Evolutionary conservation across 768 basidiomycete genomes (phyloP), one percentile per base, ranked within the genome.

Genomic region (Phylloporus arenicola): DNA sequence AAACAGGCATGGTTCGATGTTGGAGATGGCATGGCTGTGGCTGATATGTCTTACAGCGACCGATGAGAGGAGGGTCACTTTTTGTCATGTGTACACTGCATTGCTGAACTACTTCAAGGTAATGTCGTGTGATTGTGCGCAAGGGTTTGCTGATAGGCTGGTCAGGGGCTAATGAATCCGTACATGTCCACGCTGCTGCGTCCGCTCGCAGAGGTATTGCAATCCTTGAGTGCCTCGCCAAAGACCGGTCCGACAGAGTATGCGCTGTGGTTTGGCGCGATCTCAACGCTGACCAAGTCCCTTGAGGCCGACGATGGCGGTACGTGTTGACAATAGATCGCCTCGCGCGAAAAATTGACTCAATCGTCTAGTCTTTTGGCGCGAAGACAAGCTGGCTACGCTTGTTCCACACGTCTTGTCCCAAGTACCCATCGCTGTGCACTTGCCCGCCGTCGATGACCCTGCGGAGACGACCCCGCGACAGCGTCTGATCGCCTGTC

Each of bases 31-130:
- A 20, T 50, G 55, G 43, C n/a, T 31, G 31, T 35, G 37, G 5
- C 25, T 49, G 27, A 30, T 24, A 6, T 33, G 13, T 9, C 10
- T 17, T 2, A 39, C 22, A 63, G 59, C 54, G 45, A 69, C 69
- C 14, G 64, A 70, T 8, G 70, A 74, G 12, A 78, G 84, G 22
- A 83, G 80, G 59, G 73, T 83, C 19, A 83, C 83, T 0, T 90
- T 97, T 61, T 85, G 84, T 57, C 82, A 81, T 53, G 70, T 89
- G 14, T 88, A 94, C 63, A 72, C 74, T 20, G 73, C 79, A 1
- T 71, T 99, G 14, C 71, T 97, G 17, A 84, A 88, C 54, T 91
- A 84, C 72, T 95, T 98, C 76, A 92, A 91, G 80, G 92, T 84
- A 30, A 60, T 56, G 72, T 8, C 1, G n/a, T 17, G 24, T 2